Base-by-base conservation (phyloP, 306 rosid species). In the Castanea crenata region DNA sequence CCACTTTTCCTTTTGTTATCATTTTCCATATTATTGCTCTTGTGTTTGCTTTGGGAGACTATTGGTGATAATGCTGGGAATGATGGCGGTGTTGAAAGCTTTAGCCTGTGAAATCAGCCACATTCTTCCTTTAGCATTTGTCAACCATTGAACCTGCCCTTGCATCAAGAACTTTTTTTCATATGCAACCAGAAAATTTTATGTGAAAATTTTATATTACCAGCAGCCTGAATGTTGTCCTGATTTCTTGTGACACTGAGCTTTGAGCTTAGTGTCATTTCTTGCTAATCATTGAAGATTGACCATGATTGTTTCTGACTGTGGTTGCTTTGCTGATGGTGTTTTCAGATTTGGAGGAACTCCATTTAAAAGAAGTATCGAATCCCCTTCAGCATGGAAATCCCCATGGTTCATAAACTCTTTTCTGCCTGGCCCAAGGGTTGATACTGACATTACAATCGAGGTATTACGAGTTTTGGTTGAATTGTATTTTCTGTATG, bases 351-450 rank as follows among this genome's bases (percentile, higher is more conserved):
- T 93, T 67, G 89, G 90, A 16, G 91, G 85, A 79, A 93, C 98
- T 61, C 98, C 98, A 16, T 93, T 84, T 81, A 89, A 87, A 84
- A 88, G 97, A 88, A 91, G 99, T 88, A 81, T 93, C 0, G 99
- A 95, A 80, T 95, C 99, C 52, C 99, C 99, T 78, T 91, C 99
- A 0, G 92, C 97, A 55, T 95, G 99, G 99, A 95, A 87, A 82
- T 95, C 99, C 19, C 99, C 99, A 18, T 90, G 97, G 99, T 88
- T 93, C 68, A 32, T 93, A 71, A 89, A 88, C 80, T 88, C 99
- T 8, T 89, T 93, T 74, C 52, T 93, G 71, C 79, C 94, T 32
- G 90, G 94, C 76, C 90, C 97, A 35, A 90, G 92, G 84, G 70
- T 90, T 78, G 97, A 93, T 73, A 86, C 92, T 68, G 99, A 95